Conservation (phyloP, 2,329 filamentous ascomycete species). For the Diaporthe ampelina region DNA sequence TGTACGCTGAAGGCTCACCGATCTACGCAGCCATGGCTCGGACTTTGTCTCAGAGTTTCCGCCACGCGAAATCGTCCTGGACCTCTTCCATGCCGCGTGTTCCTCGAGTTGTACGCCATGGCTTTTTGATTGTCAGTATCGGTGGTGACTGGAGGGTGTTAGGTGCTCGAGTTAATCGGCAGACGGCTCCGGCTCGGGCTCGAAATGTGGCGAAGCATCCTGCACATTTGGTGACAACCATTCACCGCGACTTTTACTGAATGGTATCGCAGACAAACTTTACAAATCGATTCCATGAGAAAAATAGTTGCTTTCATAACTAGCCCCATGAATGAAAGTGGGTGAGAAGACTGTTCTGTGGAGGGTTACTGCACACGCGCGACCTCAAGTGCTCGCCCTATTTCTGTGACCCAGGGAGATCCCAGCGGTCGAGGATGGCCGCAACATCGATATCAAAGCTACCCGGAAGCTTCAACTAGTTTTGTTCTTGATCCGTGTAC, state of each 20-base stretch:
- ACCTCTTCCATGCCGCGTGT: neutral
- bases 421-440: no score
- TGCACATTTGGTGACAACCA: neutral
- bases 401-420: neutral
- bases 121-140: neutral
- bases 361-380: neutral
- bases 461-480: no score
- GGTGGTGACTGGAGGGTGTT: no score
- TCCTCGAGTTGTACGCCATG: neutral
- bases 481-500: no score
- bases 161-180: neutral
- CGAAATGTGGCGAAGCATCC: neutral
- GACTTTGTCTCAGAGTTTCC: slow-evolving; percentile 37
- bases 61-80: slow-evolving; percentile 20
- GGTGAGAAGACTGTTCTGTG: neutral
- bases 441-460: no score
- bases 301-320: no score
- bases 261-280: neutral
- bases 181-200: neutral
- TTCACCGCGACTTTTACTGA: neutral
- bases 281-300: no score
- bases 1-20: slow-evolving; percentile 39
- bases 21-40: slow-evolving; percentile 42
- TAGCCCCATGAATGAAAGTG: no score
- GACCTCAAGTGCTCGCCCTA: neutral